Base-by-base conservation (phyloP, 2,329 filamentous ascomycete species). In the Pseudogymnoascus pannorum region DNA sequence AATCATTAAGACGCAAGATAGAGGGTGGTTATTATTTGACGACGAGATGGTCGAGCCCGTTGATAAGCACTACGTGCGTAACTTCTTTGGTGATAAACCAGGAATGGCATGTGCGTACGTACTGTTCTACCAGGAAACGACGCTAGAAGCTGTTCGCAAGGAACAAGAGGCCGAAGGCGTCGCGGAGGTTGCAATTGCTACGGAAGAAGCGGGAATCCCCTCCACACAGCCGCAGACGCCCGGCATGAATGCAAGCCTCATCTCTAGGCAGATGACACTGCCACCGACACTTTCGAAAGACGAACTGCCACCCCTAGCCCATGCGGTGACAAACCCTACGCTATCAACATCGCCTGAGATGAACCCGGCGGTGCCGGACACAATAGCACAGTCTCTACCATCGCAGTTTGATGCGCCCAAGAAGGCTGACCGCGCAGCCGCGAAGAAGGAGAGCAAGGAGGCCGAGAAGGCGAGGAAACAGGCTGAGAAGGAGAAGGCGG, bases 31-130 rank as follows among this genome's bases (percentile, higher is more conserved):
- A 42, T 77, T 99, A 5, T 99, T 99, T 68, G 94, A 99, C 68
- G 94, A 99, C 70, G 94, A 99, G 76, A 92, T 97, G 85, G 94
- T 99, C 4, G 94, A 99, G 73, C 94, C 94, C 0, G 94, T 99
- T 4, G 92, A 97, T 74, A 97, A 97, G 75, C 87, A 89, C 71
- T 99, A 95, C 71, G 94, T 99, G 36, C 85, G 88, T 66, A 97
- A 96, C 73, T 99, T 99, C 76, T 99, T 99, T 69, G 94, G 94
- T 14, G 94, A 97, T 72, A 91, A 89, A 70, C 87, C 88, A 0
- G 92, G 91, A 2, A 85, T 95, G 73, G 94, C 94, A 8, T 97
- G 92, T 69, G 94, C 94, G 29, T 99, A 99, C 70, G 92, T 99
- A 14, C 79, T 99, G 8, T 99, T 99, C 74, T 99, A 99, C 75